A percentile compares a stretch with the other conserved stretches of the same genome.
phyloP scores from a whole-genome alignment of 495 filamentous ascomycete species.

The Daldinia bambusicola region DNA sequence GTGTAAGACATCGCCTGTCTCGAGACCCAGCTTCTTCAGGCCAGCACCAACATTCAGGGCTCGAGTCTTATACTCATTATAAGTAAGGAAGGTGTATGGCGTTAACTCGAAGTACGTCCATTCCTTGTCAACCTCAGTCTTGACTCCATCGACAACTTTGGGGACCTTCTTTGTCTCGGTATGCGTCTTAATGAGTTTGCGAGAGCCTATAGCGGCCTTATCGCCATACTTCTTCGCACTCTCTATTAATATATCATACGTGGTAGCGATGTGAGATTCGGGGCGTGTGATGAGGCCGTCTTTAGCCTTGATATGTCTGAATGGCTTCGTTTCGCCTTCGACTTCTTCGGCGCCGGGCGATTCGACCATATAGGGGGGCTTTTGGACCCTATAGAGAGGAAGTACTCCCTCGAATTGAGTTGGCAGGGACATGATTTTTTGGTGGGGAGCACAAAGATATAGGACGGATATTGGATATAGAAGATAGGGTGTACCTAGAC shows the following conservation, averaged over 20 bases:
- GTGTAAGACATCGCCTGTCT: constrained; percentile 61
- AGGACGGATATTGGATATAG: too few species aligned
- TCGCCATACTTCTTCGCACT: constrained; percentile 64
- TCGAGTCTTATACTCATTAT: constrained; percentile 67
- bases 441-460: neutral
- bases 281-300: constrained; percentile 63
- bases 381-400: constrained; percentile 57
- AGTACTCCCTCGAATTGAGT: constrained; percentile 50
- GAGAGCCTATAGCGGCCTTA: constrained; percentile 66
- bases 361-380: constrained; percentile 66
- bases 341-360: constrained; percentile 59
- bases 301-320: constrained; percentile 64
- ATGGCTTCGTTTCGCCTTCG: constrained; percentile 71
- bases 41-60: constrained; percentile 65
- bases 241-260: constrained; percentile 67
- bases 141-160: constrained; percentile 72
- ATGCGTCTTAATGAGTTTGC: constrained; percentile 67
- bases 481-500: neutral
- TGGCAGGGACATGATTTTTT: constrained; percentile 43
- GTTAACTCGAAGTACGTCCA: constrained; percentile 75
- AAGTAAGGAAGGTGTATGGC: constrained; percentile 68
- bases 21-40: constrained; percentile 66
- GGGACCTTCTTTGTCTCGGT: constrained; percentile 72
- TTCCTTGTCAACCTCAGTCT: constrained; percentile 69
- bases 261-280: constrained; percentile 62